Conservation (phyloP, 192 early-diverging fungal genomes). For the Backusella morwellensis region DNA sequence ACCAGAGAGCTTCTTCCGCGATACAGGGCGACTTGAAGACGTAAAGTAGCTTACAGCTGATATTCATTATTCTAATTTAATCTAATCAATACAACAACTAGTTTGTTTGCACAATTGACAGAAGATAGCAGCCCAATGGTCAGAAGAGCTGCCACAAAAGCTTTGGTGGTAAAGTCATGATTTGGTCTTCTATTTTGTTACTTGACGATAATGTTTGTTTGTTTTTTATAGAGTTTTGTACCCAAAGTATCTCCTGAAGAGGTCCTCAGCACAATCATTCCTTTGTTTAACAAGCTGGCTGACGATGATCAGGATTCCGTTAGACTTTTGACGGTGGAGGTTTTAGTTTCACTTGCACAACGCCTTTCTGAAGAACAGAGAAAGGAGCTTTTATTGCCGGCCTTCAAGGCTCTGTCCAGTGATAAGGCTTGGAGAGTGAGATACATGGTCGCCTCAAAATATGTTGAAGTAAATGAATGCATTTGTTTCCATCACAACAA, state of each 20-base stretch:
- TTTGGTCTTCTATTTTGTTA: not conserved
- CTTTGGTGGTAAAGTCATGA: constrained; percentile 60
- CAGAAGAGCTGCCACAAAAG: constrained; percentile 87
- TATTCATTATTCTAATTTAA: not conserved
- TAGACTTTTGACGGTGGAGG: constrained; percentile 90
- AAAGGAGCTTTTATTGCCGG: constrained; percentile 71
- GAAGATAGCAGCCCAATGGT: constrained; percentile 99
- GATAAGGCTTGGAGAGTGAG: constrained; percentile 99
- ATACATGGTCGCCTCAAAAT: constrained; percentile 99
- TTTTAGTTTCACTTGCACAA: constrained; percentile 86
- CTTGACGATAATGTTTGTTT: constrained; percentile 4
- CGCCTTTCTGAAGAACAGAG: constrained; percentile 73
- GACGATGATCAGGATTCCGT: constrained; percentile 95
- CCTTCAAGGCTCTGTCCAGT: constrained; percentile 72
- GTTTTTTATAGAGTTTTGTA: constrained; percentile 13
- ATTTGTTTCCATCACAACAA: not conserved
- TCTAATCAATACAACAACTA: constrained; percentile 25
- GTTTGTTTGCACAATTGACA: constrained; percentile 77
- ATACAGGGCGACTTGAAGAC: constrained; percentile 86
- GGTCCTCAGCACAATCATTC: constrained; percentile 82
- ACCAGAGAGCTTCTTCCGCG: constrained; percentile 64
- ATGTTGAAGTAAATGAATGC: constrained; percentile 70
- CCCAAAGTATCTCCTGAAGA: constrained; percentile 68
- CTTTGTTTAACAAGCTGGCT: constrained; percentile 83
- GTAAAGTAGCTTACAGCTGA: constrained; percentile 39